These are phyloP conservation scores for Candida sanyaensis DNA, from an alignment of 1,139 yeast genomes.

Conservation along the genomic window DNA sequence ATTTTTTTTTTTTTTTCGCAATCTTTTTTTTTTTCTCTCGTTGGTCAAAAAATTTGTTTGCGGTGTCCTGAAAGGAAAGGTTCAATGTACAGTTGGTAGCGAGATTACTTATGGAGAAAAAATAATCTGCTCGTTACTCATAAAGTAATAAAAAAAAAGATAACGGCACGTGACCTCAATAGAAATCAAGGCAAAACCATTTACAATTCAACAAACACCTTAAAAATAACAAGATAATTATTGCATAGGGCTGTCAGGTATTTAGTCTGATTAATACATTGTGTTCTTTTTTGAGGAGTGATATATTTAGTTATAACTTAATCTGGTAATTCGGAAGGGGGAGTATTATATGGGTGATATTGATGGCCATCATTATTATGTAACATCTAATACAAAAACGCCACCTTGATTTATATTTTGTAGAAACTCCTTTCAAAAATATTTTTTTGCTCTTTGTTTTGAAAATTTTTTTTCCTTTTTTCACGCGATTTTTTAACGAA, in stretches of 20 bases:
- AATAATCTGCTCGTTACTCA: too few species aligned
- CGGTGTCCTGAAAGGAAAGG: constrained; percentile 4
- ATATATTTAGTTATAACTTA: background rate
- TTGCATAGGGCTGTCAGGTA: too few species aligned
- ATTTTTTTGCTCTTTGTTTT: too few species aligned
- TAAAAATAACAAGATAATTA: too few species aligned
- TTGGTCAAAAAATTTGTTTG: background rate
- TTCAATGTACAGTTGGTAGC: background rate
- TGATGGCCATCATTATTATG: background rate
- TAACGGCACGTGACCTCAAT: background rate
- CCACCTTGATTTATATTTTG: too few species aligned
- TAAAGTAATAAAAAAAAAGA: background rate
- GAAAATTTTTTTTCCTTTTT: background rate
- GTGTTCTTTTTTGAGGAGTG: too few species aligned
- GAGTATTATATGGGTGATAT: background rate
- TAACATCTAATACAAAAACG: background rate
- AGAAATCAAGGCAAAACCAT: background rate
- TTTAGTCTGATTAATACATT: too few species aligned
- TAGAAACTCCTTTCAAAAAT: background rate
- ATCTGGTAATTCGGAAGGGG: background rate
- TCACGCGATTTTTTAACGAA: background rate
- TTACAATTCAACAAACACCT: too few species aligned
- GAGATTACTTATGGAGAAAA: background rate
- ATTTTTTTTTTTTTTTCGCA: constrained; percentile 5
- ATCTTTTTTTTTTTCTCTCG: constrained; percentile 2